These are phyloP conservation scores for Entomortierella chlamydospora DNA, from an alignment of 192 early-diverging fungal species.

Conservation along the genomic window DNA sequence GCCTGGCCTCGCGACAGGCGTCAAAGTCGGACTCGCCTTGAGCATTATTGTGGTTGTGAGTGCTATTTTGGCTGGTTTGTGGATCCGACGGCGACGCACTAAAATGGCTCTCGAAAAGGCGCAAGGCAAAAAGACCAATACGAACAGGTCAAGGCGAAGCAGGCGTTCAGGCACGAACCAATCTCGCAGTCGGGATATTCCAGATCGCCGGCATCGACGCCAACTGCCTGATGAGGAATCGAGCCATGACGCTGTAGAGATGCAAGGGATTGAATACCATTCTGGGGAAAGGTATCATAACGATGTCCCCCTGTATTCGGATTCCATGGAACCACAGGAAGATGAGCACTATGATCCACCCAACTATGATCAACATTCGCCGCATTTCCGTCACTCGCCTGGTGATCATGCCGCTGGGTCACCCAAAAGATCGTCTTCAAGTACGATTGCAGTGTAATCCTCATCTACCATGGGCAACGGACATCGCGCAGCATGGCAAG, in stretches of 20 bases:
- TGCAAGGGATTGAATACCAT: constrained; percentile 6
- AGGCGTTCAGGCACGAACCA: not conserved
- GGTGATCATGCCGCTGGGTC: not conserved
- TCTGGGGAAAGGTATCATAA: too few species aligned
- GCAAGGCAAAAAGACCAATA: not conserved
- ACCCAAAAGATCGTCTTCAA: not conserved
- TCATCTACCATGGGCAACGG: not conserved
- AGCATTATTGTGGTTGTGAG: constrained; percentile 21
- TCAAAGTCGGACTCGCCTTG: constrained; percentile 30
- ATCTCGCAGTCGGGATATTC: not conserved
- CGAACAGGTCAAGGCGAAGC: not conserved
- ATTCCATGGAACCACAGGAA: not conserved
- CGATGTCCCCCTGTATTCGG: not conserved
- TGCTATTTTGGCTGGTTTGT: constrained; percentile 33
- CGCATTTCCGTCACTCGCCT: not conserved
- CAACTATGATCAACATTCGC: not conserved
- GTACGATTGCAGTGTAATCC: not conserved
- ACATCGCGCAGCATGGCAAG: not conserved
- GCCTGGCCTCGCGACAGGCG: constrained; percentile 13
- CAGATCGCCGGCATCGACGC: not conserved
- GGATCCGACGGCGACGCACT: constrained; percentile 18
- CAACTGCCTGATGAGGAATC: not conserved
- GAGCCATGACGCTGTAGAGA: not conserved
- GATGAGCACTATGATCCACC: not conserved
- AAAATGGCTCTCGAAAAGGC: constrained; percentile 1